Conservation (phyloP, 257 asterid genomes). For the Capsicum rhomboideum region DNA sequence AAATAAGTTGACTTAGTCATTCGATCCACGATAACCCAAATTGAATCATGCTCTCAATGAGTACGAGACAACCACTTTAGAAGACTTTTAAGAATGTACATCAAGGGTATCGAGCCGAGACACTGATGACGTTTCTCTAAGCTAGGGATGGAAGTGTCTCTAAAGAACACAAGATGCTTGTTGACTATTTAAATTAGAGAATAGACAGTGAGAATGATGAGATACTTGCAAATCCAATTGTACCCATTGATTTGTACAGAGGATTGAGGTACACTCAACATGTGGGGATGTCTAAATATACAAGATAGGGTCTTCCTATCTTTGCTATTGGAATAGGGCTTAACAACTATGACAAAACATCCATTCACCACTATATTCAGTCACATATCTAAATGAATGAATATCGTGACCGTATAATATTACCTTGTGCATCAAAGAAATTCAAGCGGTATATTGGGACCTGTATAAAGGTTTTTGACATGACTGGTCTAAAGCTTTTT, state of each 20-base stretch:
- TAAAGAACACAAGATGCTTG: constrained; percentile 62
- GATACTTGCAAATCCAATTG: constrained; percentile 66
- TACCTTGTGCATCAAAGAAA: constrained; percentile 73
- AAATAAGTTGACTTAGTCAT: too few relatives aligned
- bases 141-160: constrained; percentile 73
- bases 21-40: too few relatives aligned
- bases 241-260: constrained; percentile 56
- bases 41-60: too few relatives aligned
- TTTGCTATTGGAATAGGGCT: constrained; percentile 72
- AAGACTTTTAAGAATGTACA: constrained; percentile 60
- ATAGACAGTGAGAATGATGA: constrained; percentile 62
- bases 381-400: constrained; percentile 97
- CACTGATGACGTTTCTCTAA: constrained; percentile 68
- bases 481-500: constrained; percentile 87
- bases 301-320: constrained; percentile 82
- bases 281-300: constrained; percentile 74
- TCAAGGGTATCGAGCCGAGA: constrained; percentile 52
- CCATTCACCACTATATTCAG: constrained; percentile 75
- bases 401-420: constrained; percentile 78
- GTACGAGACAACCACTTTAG: constrained; percentile 48
- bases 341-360: constrained; percentile 75
- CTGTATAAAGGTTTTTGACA: constrained; percentile 79
- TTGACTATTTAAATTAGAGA: constrained; percentile 79
- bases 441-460: constrained; percentile 53
- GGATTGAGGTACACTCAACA: constrained; percentile 70